Conservation (phyloP, 345 rosid genomes). For the Populus pruinosa region DNA sequence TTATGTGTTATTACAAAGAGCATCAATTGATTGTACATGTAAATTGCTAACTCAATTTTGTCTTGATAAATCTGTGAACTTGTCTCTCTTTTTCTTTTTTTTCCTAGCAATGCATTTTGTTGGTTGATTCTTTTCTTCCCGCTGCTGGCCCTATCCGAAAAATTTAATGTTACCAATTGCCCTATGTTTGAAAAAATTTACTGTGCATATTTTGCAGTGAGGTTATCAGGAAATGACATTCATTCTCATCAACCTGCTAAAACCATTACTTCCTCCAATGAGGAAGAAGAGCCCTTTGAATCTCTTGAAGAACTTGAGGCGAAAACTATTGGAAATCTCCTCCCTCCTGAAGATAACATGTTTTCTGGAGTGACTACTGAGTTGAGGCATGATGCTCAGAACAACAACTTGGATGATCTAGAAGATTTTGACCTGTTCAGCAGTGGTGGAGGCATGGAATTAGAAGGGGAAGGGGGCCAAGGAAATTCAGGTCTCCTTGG, state of each 20-base stretch:
- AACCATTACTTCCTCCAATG: constrained; percentile 38
- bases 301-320: constrained; percentile 88
- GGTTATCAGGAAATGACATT: constrained; percentile 43
- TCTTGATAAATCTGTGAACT: not conserved
- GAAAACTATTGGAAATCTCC: constrained; percentile 85
- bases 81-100: not conserved
- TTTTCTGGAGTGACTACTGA: constrained; percentile 83
- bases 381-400: constrained; percentile 30
- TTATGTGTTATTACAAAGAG: not conserved
- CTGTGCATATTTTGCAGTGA: constrained; percentile 43
- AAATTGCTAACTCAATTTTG: not conserved
- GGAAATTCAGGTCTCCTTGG: constrained; percentile 27
- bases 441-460: constrained; percentile 92
- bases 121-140: not conserved
- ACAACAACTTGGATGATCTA: constrained; percentile 42
- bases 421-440: constrained; percentile 90
- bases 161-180: not conserved
- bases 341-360: constrained; percentile 90
- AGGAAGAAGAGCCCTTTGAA: constrained; percentile 70
- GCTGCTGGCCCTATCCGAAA: not conserved
- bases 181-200: constrained; percentile 1
- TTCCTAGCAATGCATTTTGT: not conserved
- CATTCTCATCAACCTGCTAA: constrained; percentile 36
- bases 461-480: constrained; percentile 50
- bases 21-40: not conserved